phyloP scores from a whole-genome alignment of 352 stramenopile species.

The Phytophthora palmivora region DNA sequence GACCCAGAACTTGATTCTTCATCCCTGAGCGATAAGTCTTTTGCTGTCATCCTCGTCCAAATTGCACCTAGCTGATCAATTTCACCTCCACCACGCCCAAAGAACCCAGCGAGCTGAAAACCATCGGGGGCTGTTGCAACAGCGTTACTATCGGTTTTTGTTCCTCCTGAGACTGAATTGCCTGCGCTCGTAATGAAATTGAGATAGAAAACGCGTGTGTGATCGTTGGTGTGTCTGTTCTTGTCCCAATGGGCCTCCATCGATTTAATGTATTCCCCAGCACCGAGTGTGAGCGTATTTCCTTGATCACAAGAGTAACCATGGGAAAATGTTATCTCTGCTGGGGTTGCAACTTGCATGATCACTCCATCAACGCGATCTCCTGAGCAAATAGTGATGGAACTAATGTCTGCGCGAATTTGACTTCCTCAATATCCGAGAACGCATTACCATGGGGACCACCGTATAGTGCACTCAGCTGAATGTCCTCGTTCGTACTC shows the following conservation, averaged over 20 bases:
- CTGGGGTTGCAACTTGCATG: slow-evolving; percentile 2
- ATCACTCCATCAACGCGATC: slow-evolving; percentile 9
- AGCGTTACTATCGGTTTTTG: background rate
- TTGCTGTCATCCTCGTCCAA: slow-evolving; percentile 19
- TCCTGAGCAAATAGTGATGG: slow-evolving; percentile 8
- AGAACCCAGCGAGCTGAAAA: slow-evolving; percentile 17
- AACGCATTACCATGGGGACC: slow-evolving; percentile 20
- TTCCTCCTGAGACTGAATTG: slow-evolving; percentile 8
- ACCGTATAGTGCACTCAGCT: slow-evolving; percentile 9
- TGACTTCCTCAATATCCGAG: slow-evolving; percentile 10
- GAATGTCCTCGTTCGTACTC: slow-evolving; percentile 9
- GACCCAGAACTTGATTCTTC: background rate
- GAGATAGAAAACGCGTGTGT: slow-evolving; percentile 22
- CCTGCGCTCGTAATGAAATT: slow-evolving; percentile 12
- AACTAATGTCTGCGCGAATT: slow-evolving; percentile 4
- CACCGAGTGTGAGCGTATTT: slow-evolving; percentile 7
- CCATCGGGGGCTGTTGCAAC: slow-evolving; percentile 7
- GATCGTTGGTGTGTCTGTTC: slow-evolving; percentile 6
- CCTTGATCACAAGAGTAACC: slow-evolving; percentile 10
- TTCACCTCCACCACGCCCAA: slow-evolving; percentile 7
- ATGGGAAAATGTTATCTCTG: slow-evolving; percentile 3
- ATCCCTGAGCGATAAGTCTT: slow-evolving; percentile 7
- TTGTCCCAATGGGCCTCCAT: slow-evolving; percentile 20
- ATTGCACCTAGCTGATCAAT: slow-evolving; percentile 25
- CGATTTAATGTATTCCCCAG: slow-evolving; percentile 11